Evolutionary conservation across 768 basidiomycete genomes (phyloP).

Genomic region (Leccinum ochraceum): DNA sequence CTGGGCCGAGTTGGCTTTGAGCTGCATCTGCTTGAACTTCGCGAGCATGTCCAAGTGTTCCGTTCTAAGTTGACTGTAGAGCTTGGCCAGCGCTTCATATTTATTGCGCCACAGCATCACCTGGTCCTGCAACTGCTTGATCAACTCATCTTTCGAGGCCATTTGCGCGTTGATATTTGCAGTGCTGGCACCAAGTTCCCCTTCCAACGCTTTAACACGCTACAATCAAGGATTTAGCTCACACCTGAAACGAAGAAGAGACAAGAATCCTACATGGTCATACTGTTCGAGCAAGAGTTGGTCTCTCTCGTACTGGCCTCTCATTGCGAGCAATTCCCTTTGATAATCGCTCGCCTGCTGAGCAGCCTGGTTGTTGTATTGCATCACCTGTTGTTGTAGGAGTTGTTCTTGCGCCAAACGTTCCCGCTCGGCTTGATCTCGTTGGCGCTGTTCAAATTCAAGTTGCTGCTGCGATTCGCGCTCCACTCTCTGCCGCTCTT

Average conservation of each 20-base stretch:
- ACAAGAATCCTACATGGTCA: conserved; percentile 63
- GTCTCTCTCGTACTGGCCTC: conserved; percentile 97
- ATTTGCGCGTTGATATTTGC: conserved; percentile 84
- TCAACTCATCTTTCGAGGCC: conserved; percentile 90
- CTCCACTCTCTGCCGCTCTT: conserved; percentile 79
- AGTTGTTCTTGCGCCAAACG: conserved; percentile 88
- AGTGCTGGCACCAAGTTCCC: conserved; percentile 75
- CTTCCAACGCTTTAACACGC: conserved; percentile 95
- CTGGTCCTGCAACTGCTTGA: conserved; percentile 95
- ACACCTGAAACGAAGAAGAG: background rate
- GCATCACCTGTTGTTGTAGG: conserved; percentile 78
- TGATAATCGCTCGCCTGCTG: conserved; percentile 83
- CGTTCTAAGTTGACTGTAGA: conserved; percentile 96
- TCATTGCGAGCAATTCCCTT: conserved; percentile 86
- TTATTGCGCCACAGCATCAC: conserved; percentile 97
- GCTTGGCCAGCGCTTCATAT: conserved; percentile 96
- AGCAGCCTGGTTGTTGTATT: conserved; percentile 74
- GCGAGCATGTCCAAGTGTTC: conserved; percentile 97
- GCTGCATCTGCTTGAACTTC: conserved; percentile 96
- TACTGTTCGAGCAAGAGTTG: conserved; percentile 98
- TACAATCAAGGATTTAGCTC: conserved; percentile 33
- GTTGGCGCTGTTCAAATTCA: conserved; percentile 90
- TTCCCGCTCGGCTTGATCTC: conserved; percentile 85
- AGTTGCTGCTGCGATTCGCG: conserved; percentile 75
- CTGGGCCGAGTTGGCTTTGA: conserved; percentile 97